phyloP scores from a whole-genome alignment of 2,329 filamentous ascomycete species.

The Ophiobolus disseminans region DNA sequence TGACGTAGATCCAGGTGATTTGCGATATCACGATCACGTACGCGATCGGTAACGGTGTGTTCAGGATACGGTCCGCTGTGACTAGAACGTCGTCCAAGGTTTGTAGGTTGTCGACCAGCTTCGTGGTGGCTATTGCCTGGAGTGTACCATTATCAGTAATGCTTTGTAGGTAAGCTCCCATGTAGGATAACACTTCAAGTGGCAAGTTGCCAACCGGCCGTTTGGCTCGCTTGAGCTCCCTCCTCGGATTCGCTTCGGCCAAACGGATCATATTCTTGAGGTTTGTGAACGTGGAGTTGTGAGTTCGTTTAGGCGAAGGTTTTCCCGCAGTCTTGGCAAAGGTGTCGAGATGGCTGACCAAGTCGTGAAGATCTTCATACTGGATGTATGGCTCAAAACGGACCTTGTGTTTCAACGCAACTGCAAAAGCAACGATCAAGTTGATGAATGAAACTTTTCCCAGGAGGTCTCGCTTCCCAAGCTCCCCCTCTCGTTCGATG shows the following conservation, averaged over 20 bases:
- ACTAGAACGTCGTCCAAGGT: conserved; percentile 72
- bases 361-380: conserved; percentile 72
- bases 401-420: conserved; percentile 77
- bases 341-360: conserved; percentile 74
- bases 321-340: conserved; percentile 63
- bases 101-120: conserved; percentile 65
- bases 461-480: conserved; percentile 68
- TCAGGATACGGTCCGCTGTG: conserved; percentile 75
- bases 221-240: conserved; percentile 71
- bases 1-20: conserved; percentile 80
- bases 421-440: conserved; percentile 74
- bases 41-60: conserved; percentile 78
- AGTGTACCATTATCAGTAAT: conserved; percentile 62
- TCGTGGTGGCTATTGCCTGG: conserved; percentile 60
- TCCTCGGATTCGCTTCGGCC: conserved; percentile 75
- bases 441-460: conserved; percentile 76
- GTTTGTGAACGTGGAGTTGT: conserved; percentile 62
- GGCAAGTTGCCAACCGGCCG: conserved; percentile 78
- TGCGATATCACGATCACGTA: conserved; percentile 82
- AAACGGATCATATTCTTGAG: conserved; percentile 74
- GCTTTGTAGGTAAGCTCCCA: conserved; percentile 68
- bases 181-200: conserved; percentile 74
- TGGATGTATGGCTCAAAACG: conserved; percentile 79
- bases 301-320: conserved; percentile 20
- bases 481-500: conserved; percentile 60